These are phyloP conservation scores for Thelonectria olida DNA, from an alignment of 2,329 filamentous ascomycete genomes.

Conservation along the genomic window DNA sequence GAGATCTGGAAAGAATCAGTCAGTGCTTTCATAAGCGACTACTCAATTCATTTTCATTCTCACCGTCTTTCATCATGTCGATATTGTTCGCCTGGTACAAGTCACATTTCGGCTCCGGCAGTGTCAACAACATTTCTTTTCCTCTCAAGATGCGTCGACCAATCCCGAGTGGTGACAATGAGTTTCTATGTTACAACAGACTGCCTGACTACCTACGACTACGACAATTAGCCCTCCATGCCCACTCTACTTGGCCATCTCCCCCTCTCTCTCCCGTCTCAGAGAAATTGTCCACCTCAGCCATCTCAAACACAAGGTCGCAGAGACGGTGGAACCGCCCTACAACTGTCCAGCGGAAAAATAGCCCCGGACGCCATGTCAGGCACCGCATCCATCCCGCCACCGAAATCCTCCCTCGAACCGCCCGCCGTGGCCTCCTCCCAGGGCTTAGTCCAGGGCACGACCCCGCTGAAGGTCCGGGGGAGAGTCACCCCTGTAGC, in stretches of 20 bases:
- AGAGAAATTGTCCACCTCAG: conserved; percentile 13
- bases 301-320: conserved; percentile 19
- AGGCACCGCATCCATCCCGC: background rate
- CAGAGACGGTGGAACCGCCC: conserved; percentile 5
- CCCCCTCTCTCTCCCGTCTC: background rate
- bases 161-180: too few species aligned
- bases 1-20: background rate
- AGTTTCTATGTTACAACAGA: too few species aligned
- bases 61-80: background rate
- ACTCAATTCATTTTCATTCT: background rate
- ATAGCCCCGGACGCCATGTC: conserved; percentile 19
- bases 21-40: background rate
- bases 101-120: background rate
- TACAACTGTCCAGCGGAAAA: conserved; percentile 26
- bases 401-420: conserved; percentile 5
- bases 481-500: background rate
- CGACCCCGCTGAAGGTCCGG: background rate
- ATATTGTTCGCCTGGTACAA: background rate
- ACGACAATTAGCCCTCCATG: too few species aligned
- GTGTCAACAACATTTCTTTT: background rate
- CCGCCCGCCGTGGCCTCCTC: background rate
- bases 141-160: background rate
- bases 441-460: background rate
- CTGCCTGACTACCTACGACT: too few species aligned
- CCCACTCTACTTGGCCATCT: background rate